These are phyloP conservation scores for Candida nonsorbophila DNA, from an alignment of 805 yeast genomes.

Conservation along the genomic window DNA sequence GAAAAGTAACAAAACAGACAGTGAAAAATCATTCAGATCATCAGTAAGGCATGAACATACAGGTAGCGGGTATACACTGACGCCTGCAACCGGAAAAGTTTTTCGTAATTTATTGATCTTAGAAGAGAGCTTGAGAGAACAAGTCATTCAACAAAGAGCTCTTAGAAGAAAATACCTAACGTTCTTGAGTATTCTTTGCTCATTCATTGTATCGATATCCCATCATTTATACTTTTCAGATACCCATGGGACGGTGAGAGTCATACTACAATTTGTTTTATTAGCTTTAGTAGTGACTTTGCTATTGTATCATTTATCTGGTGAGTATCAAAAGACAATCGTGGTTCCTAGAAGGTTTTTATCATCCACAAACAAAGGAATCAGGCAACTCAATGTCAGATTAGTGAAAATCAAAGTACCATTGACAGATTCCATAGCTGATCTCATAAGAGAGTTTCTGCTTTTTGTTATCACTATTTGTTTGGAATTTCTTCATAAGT, in stretches of 20 bases:
- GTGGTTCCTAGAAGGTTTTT: conserved; percentile 76
- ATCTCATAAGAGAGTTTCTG: conserved; percentile 31
- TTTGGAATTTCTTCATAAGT: conserved; percentile 25
- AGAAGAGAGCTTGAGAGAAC: conserved; percentile 82
- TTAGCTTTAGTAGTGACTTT: conserved; percentile 63
- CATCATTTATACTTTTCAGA: conserved; percentile 32
- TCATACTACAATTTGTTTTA: conserved; percentile 48
- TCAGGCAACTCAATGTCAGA: conserved; percentile 75
- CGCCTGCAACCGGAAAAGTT: conserved; percentile 61
- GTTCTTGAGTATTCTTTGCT: conserved; percentile 40
- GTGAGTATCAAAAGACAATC: conserved; percentile 84
- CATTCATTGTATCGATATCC: conserved; percentile 33
- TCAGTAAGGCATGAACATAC: conserved; percentile 9
- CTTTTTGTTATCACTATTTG: conserved; percentile 24
- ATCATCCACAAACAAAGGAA: conserved; percentile 80
- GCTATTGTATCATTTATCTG: conserved; percentile 75
- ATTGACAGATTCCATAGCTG: conserved; percentile 26
- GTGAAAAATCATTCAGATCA: conserved; percentile 18
- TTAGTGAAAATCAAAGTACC: conserved; percentile 56
- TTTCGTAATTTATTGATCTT: conserved; percentile 76
- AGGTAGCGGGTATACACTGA: conserved; percentile 25
- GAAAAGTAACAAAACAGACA: conserved; percentile 17
- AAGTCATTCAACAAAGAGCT: conserved; percentile 65
- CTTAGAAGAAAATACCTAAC: conserved; percentile 59
- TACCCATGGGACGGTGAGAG: conserved; percentile 19